Conservation (phyloP, 768 basidiomycete species). For the Termitomyces sp. region DNA sequence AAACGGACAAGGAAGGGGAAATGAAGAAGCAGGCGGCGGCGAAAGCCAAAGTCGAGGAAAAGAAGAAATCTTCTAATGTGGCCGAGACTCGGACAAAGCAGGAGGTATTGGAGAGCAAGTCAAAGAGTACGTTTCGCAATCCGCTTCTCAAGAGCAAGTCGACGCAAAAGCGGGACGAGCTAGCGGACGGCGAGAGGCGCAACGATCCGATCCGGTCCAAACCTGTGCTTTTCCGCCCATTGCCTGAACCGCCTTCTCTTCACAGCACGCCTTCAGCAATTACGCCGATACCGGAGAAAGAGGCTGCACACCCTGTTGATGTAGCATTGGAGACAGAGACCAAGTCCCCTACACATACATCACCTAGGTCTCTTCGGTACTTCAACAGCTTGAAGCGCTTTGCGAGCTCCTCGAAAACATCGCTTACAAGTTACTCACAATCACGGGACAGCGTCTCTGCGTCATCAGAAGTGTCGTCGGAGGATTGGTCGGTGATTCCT, state of each 20-base stretch:
- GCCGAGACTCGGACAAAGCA: slow-evolving; percentile 19
- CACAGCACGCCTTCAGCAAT: background rate
- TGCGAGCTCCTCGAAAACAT: slow-evolving; percentile 30
- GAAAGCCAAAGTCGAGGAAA: slow-evolving; percentile 19
- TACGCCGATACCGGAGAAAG: slow-evolving; percentile 5
- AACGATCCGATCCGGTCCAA: slow-evolving; percentile 8
- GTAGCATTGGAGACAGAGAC: background rate
- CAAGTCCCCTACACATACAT: slow-evolving; percentile 30
- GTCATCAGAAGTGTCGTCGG: slow-evolving; percentile 60
- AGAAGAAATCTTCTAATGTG: slow-evolving; percentile 16
- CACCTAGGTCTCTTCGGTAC: slow-evolving; percentile 47
- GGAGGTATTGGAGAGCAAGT: slow-evolving; percentile 16
- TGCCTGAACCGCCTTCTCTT: background rate
- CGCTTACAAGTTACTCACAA: slow-evolving; percentile 26
- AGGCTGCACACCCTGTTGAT: background rate
- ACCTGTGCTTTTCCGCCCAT: slow-evolving; percentile 8
- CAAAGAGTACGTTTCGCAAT: slow-evolving; percentile 13
- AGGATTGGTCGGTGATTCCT: slow-evolving; percentile 57
- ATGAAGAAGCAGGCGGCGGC: slow-evolving; percentile 5
- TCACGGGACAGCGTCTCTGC: slow-evolving; percentile 56
- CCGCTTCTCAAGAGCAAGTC: slow-evolving; percentile 12
- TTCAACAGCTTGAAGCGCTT: slow-evolving; percentile 46
- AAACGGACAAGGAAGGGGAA: slow-evolving; percentile 8
- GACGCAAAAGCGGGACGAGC: slow-evolving; percentile 6
- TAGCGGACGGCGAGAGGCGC: background rate